Conservation (phyloP, 2,329 filamentous ascomycete genomes). For the Arthrocladium fulminans region DNA sequence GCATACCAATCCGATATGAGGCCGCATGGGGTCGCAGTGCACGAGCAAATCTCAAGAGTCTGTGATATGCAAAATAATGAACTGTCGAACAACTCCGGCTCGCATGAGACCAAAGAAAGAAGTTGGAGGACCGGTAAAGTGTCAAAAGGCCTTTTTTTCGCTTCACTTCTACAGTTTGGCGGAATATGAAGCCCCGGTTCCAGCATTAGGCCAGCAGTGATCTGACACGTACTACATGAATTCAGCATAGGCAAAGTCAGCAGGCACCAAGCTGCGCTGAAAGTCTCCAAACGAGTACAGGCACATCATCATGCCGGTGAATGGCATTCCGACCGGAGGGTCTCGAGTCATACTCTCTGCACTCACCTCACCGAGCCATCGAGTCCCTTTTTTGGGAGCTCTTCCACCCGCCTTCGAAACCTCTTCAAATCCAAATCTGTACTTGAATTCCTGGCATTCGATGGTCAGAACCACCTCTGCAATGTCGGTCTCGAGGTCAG, state of each 20-base stretch:
- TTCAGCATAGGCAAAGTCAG: slow-evolving; percentile 33
- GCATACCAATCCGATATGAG: no score
- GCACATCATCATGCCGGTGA: slow-evolving; percentile 40
- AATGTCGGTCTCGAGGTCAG: slow-evolving; percentile 6
- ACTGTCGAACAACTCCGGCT: no score
- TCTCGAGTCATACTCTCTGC: slow-evolving; percentile 29
- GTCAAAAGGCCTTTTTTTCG: no score
- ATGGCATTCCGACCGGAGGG: slow-evolving; percentile 33
- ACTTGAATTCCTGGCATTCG: slow-evolving; percentile 25
- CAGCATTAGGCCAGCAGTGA: not conserved
- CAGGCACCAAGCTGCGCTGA: slow-evolving; percentile 33
- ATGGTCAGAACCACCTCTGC: slow-evolving; percentile 25
- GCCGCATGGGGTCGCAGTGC: not conserved
- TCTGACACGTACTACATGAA: slow-evolving; percentile 6
- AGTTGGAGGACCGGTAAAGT: no score
- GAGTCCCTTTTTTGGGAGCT: slow-evolving; percentile 9
- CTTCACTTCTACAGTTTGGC: no score
- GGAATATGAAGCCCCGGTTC: no score
- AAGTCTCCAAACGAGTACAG: slow-evolving; percentile 38
- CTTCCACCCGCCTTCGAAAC: slow-evolving; percentile 9
- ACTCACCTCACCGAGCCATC: slow-evolving; percentile 26
- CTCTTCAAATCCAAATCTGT: slow-evolving; percentile 26
- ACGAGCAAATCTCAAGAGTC: no score
- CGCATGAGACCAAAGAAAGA: no score
- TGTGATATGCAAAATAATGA: no score